Evolutionary conservation across 2,329 filamentous ascomycete species (phyloP), one percentile per base, ranked within the genome.

Genomic region (Microsporum audouinii): DNA sequence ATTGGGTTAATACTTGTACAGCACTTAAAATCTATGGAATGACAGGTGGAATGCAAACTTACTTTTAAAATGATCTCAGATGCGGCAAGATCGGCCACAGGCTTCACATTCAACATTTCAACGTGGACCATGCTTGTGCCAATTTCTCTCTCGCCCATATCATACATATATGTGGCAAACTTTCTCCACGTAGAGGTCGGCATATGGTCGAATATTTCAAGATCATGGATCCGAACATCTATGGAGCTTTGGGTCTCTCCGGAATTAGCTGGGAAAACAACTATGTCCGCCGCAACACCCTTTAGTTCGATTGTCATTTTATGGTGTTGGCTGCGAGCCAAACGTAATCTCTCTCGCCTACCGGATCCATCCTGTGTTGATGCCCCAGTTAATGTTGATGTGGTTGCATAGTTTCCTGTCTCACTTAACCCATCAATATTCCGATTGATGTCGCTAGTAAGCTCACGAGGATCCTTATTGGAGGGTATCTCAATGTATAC

Each of bases 111-210:
- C 61, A 95, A 78, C 4, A 97, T 78, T 71, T 96, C 89, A 6
- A 97, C 77, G 70, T 96, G 91, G 14, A 94, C 82, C 91, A 97
- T 96, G 68, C 86, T 90, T 12, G 87, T 88, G 17, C 86, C 88
- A 73, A 89, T 87, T 74, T 97, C 90, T 57, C 91, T 84, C 69
- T 89, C 86, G n/a, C 88, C 89, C 8, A 86, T 87, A 70, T 95
- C 90, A 62, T 88, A 85, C 77, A 95, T 88, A 68, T 96, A 96
- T 0, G 92, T 97, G 12, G 90, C 86, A 75, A 99, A 99, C 72
- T 96, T 99, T 73, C 89, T 95, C 95, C 95, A 99, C 0, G 92
- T 96, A 2, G 94, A 99, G 0, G 90, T 92, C 1, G 91, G 90
- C 1, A 99, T 83, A 70, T 96, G 90, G 72, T 99, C 94, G 64